phyloP scores from a whole-genome alignment of 202 grass and related monocot genomes.

The Carex sylvatica region DNA sequence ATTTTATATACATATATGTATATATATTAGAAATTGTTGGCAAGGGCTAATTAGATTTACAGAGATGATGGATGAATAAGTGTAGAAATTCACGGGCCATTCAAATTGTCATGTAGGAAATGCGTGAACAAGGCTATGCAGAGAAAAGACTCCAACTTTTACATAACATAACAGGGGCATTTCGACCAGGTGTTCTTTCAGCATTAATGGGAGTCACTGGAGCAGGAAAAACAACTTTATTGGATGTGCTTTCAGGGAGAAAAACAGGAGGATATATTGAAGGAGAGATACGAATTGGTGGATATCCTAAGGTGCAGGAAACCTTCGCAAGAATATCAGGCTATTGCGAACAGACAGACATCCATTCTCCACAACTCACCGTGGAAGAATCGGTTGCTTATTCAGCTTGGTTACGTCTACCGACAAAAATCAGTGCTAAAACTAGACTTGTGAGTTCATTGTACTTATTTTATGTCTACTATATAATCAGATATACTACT shows the following conservation, averaged over 20 bases:
- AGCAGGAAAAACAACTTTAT: constrained; percentile 83
- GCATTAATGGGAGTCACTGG: constrained; percentile 82
- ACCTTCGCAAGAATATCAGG: constrained; percentile 88
- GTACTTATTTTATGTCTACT: neutral
- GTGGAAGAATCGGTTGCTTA: constrained; percentile 73
- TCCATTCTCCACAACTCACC: constrained; percentile 83
- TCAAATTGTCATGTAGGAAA: constrained; percentile 45
- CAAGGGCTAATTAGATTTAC: neutral
- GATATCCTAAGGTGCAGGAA: constrained; percentile 70
- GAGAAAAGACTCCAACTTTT: constrained; percentile 61
- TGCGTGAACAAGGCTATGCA: constrained; percentile 59
- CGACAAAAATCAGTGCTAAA: constrained; percentile 51
- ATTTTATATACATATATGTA: neutral
- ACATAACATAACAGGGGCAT: constrained; percentile 64
- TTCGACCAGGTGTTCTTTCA: constrained; percentile 65
- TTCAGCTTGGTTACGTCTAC: constrained; percentile 85
- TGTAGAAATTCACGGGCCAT: neutral
- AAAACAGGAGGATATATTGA: constrained; percentile 72
- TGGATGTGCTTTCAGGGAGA: constrained; percentile 82
- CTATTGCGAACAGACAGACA: constrained; percentile 77
- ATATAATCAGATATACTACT: neutral
- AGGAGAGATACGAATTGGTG: constrained; percentile 76
- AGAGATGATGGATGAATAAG: neutral
- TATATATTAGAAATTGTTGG: neutral
- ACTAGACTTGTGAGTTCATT: constrained; percentile 54